Conservation (phyloP, 139 green algal species). For the Ulvella scutata region DNA sequence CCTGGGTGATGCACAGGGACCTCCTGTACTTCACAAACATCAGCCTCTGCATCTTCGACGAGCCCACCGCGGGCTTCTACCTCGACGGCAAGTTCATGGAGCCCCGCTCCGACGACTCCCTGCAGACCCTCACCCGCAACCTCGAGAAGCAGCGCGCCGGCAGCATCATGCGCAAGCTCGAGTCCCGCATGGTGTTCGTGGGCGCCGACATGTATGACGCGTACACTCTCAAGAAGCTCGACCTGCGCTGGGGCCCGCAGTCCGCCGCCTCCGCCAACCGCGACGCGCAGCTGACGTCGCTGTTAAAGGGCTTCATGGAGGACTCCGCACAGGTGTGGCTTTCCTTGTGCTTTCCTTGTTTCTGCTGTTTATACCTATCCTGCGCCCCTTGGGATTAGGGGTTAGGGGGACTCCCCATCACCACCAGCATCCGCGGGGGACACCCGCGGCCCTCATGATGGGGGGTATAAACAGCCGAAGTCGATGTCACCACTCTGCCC, state of each 20-base stretch:
- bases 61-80: neutral
- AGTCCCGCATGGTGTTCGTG: neutral
- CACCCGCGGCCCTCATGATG: too few species aligned
- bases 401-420: too few species aligned
- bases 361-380: too few species aligned
- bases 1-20: too few species aligned
- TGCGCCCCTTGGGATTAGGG: too few species aligned
- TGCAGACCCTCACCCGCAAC: neutral
- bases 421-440: too few species aligned
- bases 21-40: neutral
- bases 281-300: neutral
- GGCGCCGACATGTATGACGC: neutral
- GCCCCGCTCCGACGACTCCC: neutral
- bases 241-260: neutral
- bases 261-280: neutral
- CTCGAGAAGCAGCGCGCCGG: neutral
- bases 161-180: neutral
- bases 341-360: too few species aligned
- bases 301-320: neutral
- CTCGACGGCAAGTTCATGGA: conserved; percentile 1
- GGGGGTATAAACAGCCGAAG: too few species aligned
- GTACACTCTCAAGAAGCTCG: neutral
- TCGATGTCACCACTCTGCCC: too few species aligned
- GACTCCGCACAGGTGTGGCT: neutral
- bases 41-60: conserved; percentile 1